A percentile compares a stretch with the other conserved stretches of the same genome.
Conservation (phyloP, 2,329 filamentous ascomycete genomes). For the Pseudogymnoascus sp. region DNA sequence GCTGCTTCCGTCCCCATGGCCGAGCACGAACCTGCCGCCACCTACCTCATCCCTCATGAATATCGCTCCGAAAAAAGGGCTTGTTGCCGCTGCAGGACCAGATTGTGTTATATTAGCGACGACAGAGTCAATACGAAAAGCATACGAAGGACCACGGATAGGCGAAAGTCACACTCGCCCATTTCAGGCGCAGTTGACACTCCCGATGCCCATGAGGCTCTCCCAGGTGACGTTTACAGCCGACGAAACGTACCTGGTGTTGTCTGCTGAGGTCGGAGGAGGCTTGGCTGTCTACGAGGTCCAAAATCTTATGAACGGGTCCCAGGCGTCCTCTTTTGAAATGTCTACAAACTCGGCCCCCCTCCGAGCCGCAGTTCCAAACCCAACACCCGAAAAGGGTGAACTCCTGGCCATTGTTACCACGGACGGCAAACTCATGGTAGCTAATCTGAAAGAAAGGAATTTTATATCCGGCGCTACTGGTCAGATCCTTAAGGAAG, state of each 20-base stretch:
- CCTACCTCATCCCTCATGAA: slow-evolving; percentile 76
- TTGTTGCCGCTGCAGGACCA: slow-evolving; percentile 82
- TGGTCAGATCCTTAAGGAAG: slow-evolving; percentile 60
- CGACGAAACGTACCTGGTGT: slow-evolving; percentile 77
- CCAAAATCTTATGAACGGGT: slow-evolving; percentile 57
- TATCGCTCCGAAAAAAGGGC: slow-evolving; percentile 69
- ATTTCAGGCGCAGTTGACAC: slow-evolving; percentile 66
- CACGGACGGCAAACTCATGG: slow-evolving; percentile 68
- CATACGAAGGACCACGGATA: slow-evolving; percentile 55
- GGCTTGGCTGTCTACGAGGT: slow-evolving; percentile 80
- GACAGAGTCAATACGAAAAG: slow-evolving; percentile 70
- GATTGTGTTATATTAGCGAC: slow-evolving; percentile 68
- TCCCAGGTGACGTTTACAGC: slow-evolving; percentile 87
- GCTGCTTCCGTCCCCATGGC: slow-evolving; percentile 71
- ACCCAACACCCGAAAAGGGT: slow-evolving; percentile 66
- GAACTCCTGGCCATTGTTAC: slow-evolving; percentile 77
- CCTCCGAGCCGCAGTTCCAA: slow-evolving; percentile 69
- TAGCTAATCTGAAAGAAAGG: slow-evolving; percentile 70
- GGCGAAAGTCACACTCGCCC: slow-evolving; percentile 58
- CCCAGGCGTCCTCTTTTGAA: slow-evolving; percentile 63
- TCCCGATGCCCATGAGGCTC: slow-evolving; percentile 66
- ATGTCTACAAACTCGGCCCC: slow-evolving; percentile 68
- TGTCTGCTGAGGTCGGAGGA: slow-evolving; percentile 74
- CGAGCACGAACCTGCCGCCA: slow-evolving; percentile 54
- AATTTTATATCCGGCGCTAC: slow-evolving; percentile 50